A percentile compares a stretch with the other conserved stretches of the same genome.
Conservation (phyloP, 2,329 filamentous ascomycete genomes). For the Teratosphaeria nubilosa region DNA sequence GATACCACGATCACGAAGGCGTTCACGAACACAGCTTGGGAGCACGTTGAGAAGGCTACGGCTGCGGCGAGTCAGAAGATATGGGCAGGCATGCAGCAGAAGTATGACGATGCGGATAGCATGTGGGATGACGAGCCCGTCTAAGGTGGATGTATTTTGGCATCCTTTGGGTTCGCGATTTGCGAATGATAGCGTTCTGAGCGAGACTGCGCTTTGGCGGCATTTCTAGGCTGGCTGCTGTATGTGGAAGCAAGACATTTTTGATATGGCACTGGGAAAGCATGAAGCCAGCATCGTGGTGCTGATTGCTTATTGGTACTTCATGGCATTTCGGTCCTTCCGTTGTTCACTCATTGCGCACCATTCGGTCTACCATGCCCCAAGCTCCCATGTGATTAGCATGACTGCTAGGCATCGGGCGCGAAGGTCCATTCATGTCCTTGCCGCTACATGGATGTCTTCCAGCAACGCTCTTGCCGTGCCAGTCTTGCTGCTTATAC, state of each 20-base stretch:
- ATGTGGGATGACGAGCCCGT: conserved; percentile 20
- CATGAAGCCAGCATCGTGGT: background rate
- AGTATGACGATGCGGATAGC: conserved; percentile 18
- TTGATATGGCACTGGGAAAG: background rate
- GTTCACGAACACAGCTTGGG: background rate
- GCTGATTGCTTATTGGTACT: background rate
- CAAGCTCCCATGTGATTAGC: background rate
- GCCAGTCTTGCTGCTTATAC: background rate
- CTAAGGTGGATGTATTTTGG: background rate
- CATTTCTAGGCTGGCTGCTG: background rate
- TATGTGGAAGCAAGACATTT: background rate
- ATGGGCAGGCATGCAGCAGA: conserved; percentile 12
- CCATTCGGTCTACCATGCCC: background rate
- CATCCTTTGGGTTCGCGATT: background rate
- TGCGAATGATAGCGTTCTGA: background rate
- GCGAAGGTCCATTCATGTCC: background rate
- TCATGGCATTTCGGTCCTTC: background rate
- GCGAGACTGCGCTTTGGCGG: background rate
- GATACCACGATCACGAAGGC: conserved; percentile 1
- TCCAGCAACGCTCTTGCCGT: background rate
- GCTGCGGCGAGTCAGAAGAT: conserved; percentile 10
- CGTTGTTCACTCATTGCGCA: background rate
- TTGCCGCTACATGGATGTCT: background rate
- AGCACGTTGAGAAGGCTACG: background rate
- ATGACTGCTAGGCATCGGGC: background rate